Conservation (phyloP, 768 basidiomycete genomes). For the Ramaria sp. region DNA sequence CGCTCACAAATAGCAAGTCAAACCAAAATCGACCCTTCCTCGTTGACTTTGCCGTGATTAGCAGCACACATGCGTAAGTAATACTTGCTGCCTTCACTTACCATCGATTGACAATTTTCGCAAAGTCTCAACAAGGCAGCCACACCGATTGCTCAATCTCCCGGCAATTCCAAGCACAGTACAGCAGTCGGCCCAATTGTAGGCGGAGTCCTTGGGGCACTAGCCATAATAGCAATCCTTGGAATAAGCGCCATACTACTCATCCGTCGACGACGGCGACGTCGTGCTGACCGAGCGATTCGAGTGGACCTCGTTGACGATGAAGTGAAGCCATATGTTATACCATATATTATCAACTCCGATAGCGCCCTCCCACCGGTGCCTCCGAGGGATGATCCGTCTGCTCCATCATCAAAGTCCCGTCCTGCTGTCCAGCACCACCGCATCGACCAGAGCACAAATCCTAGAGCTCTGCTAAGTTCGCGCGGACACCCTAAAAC, state of each 20-base stretch:
- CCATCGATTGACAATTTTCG: neutral
- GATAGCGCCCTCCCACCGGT: neutral
- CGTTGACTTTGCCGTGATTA: constrained; percentile 5
- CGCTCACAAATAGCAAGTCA: constrained; percentile 2
- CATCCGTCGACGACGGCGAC: neutral
- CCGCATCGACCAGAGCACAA: no score
- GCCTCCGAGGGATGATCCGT: neutral
- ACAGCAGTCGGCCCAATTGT: neutral
- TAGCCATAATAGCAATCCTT: neutral
- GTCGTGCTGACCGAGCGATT: neutral
- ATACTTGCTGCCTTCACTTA: neutral
- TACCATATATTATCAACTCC: no score
- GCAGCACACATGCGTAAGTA: constrained; percentile 1
- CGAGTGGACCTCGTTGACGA: neutral
- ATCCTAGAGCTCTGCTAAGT: no score
- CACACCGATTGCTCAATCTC: no score
- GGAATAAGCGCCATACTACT: neutral
- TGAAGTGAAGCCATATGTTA: no score
- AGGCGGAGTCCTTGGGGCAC: constrained; percentile 1
- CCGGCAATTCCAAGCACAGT: neutral
- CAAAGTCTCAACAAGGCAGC: no score
- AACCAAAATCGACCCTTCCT: neutral
- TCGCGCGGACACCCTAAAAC: no score
- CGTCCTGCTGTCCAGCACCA: neutral
- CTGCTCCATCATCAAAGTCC: neutral